Evolutionary conservation across 257 asterid species (phyloP).

Genomic region (Plantago elongata): DNA sequence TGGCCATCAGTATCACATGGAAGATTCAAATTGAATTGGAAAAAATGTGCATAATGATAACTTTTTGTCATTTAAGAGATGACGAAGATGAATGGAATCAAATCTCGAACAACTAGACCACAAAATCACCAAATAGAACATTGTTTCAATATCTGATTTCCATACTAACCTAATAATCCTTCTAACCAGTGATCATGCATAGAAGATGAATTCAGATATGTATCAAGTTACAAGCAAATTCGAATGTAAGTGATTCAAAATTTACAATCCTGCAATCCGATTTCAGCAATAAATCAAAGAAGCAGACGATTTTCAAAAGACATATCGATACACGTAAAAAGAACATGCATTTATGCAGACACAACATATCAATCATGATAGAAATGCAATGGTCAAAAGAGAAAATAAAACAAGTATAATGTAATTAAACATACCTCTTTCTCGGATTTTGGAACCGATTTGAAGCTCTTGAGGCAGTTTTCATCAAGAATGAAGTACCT

Average conservation of each 20-base stretch:
- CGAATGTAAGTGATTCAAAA: background rate
- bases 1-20: conserved; percentile 3
- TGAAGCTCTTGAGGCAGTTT: conserved; percentile 80
- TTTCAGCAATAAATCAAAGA: no score
- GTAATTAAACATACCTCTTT: conserved; percentile 38
- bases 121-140: no score
- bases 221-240: background rate
- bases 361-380: background rate
- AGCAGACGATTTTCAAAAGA: background rate
- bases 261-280: conserved; percentile 21
- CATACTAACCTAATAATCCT: no score
- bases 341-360: background rate
- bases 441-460: conserved; percentile 55
- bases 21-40: background rate
- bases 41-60: background rate
- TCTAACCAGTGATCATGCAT: conserved; percentile 21
- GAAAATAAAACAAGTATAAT: background rate
- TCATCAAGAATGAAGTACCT: conserved; percentile 80
- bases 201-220: conserved; percentile 11
- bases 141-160: no score
- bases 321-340: background rate
- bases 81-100: no score
- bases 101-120: no score
- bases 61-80: background rate
- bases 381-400: background rate